Evolutionary conservation across 2,329 filamentous ascomycete species (phyloP).

Genomic region (Penicillium sp.): DNA sequence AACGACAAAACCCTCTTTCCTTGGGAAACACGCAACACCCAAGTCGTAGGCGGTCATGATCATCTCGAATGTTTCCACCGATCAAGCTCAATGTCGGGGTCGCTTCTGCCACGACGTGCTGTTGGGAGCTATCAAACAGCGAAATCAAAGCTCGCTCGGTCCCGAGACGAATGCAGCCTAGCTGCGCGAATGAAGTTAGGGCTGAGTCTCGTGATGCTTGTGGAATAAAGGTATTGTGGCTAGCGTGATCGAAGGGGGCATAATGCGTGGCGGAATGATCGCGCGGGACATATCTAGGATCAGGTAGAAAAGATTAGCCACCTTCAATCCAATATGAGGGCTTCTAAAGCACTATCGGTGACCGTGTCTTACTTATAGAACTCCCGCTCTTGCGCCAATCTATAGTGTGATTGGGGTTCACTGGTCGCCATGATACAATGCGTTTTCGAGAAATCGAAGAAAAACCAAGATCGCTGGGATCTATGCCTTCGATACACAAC

Average conservation of each 20-base stretch:
- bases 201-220: constrained; percentile 33
- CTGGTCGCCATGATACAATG: background rate
- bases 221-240: constrained; percentile 18
- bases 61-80: constrained; percentile 18
- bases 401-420: background rate
- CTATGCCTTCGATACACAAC: too few species aligned
- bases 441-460: too few species aligned
- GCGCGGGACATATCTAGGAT: constrained; percentile 11
- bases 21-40: constrained; percentile 33
- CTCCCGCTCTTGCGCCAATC: constrained; percentile 23
- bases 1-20: constrained; percentile 29
- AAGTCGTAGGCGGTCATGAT: constrained; percentile 28
- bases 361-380: constrained; percentile 21
- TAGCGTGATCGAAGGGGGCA: constrained; percentile 22
- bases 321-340: too few species aligned
- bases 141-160: constrained; percentile 50
- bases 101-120: constrained; percentile 55
- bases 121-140: constrained; percentile 50
- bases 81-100: constrained; percentile 44
- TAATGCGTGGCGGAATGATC: constrained; percentile 25
- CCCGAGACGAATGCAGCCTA: constrained; percentile 48
- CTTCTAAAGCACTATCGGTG: background rate
- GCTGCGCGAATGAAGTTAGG: constrained; percentile 53
- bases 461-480: too few species aligned
- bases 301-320: background rate